Evolutionary conservation across 441 rosid species (phyloP), one percentile per base, ranked within the genome.

Genomic region (Croton setiger): DNA sequence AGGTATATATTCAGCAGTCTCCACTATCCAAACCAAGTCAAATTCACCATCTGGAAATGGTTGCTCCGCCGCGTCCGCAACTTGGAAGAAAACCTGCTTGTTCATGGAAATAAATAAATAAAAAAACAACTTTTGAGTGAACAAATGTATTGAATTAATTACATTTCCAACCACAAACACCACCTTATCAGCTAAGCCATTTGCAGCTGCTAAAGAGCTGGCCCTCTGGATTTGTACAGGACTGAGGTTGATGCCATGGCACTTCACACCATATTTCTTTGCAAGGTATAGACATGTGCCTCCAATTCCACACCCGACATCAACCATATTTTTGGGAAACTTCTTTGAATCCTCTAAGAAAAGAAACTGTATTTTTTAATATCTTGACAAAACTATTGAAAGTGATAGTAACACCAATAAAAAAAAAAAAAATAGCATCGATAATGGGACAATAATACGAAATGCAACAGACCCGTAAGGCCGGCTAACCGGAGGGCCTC

Each of bases 1-100:
- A 36, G 97, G 98, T 94, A 93, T 90, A 84, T 90, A 96, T 73
- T 93, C 98, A 72, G 94, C 97, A 44, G 97, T 93, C 83, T 89
- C 98, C 97, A 93, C 90, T 53, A 96, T 88, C 97, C 98, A 93
- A 11, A 90, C 96, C 5, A 88, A 83, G 81, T 93, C 91, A 72
- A 93, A 93, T 52, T 77, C 78, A 0, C 74, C 87, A 73, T 87
- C 96, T 31, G 91, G 86, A 77, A 93, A 93, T 52, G 98, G 97
- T 75, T 93, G 97, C 13, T 84, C 81, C 76, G 90, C 77, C 41
- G 97, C 98, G 79, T 93, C 94, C 56, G 88, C 98, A 69, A 93
- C 98, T 83, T 80, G 89, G 77, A 86, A 88, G 7, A 85, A 79
- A 41, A 74, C 91, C 97, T 89, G 80, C 70, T 21, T 37, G 55